Evolutionary conservation across 495 filamentous ascomycete genomes (phyloP).

Genomic region (Astrocystis sublimbata): DNA sequence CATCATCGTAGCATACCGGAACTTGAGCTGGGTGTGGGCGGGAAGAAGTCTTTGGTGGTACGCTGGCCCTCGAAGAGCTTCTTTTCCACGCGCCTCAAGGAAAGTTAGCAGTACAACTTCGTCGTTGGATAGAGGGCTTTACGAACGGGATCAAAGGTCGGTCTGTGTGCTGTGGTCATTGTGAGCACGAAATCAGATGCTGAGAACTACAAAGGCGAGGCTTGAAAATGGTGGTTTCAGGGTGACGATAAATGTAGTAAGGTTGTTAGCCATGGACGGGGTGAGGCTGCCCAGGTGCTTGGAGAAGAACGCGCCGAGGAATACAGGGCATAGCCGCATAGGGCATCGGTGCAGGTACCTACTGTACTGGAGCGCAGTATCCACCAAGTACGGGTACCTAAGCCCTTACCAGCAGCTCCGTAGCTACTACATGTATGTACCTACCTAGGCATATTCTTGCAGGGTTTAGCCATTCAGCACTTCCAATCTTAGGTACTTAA

Average conservation of each 20-base stretch:
- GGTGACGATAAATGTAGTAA: background rate
- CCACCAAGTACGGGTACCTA: background rate
- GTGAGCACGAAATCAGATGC: slow-evolving; percentile 23
- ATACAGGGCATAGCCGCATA: too few species aligned
- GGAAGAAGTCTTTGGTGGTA: slow-evolving; percentile 96
- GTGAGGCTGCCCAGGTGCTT: too few species aligned
- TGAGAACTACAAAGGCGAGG: background rate
- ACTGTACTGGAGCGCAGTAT: background rate
- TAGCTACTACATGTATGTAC: too few species aligned
- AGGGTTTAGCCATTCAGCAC: too few species aligned
- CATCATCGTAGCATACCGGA: slow-evolving; percentile 53
- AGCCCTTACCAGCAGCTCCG: background rate
- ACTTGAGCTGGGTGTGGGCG: slow-evolving; percentile 88
- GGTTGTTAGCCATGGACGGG: background rate
- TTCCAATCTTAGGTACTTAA: too few species aligned
- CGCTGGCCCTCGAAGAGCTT: slow-evolving; percentile 87
- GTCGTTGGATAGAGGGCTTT: background rate
- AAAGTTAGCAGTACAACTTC: slow-evolving; percentile 26
- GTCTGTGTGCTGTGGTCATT: slow-evolving; percentile 82
- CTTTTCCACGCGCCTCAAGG: slow-evolving; percentile 85
- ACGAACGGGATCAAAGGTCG: slow-evolving; percentile 88
- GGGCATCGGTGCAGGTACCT: too few species aligned
- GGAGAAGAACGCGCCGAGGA: too few species aligned
- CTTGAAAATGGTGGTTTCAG: slow-evolving; percentile 2
- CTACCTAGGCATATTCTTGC: too few species aligned